Evolutionary conservation across 1,284 basidiomycete genomes (phyloP), one percentile per base, ranked within the genome.

Genomic region (Ustilago crameri): DNA sequence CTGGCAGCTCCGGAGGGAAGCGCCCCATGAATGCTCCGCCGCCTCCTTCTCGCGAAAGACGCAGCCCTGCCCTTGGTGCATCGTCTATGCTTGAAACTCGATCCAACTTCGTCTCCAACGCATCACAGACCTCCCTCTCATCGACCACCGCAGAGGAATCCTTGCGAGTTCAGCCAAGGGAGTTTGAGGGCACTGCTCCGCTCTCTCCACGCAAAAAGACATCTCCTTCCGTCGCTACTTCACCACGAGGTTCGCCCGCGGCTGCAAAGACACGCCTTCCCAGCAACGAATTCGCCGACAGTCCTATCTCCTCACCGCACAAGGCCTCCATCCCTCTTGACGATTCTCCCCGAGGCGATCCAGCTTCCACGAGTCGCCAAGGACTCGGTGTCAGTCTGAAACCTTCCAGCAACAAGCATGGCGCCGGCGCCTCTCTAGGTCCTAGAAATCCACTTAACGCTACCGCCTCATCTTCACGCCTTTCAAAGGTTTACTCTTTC

Each of bases 401-500:
- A 20, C 35, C 50, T 15, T 58, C 51, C 18, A 54, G 51, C 35
- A 51, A 37, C 38, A 62, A 57, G 14, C 18, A 44, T n/a, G 37
- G 43, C 20, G 9, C 53, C 1, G 38, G 45, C 18, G 15, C 44
- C 9, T 43, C 26, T 4, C 41, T 49, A 46, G 45, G 35, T 15
- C 1, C 54, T 15, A 32, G 63, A 14, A 61, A 67, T 32, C 64
- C 64, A 9, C 53, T 67, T 27, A 41, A 26, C 12, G 69, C 69
- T 3, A 63, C 69, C 0, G 56, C 54, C 10, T 56, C 66, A 22
- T 70, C 62, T 1, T 63, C 62, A 5, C 57, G 72, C 7, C 46
- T 67, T 5, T 69, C 72, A 30, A 70, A 72, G 42, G 88, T 91
- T 23, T 90, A 92, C 79, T 93, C 91, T 9, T 88, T 94, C 86